These are phyloP conservation scores for Venturia pyrina DNA, from an alignment of 2,329 filamentous ascomycete species.

Conservation along the genomic window DNA sequence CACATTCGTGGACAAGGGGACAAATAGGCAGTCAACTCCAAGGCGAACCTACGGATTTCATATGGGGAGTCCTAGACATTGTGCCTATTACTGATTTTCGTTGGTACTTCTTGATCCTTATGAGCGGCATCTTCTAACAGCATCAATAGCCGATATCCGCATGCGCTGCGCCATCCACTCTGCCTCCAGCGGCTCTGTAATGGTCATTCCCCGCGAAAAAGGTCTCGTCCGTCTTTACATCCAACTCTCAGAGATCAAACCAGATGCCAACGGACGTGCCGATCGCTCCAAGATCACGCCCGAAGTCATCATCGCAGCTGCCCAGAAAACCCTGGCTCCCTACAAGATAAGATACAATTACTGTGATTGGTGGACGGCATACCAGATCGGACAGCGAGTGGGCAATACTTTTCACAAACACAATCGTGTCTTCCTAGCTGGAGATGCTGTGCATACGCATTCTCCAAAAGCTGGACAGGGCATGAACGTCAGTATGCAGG, in stretches of 20 bases:
- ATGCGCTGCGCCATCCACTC: constrained; percentile 50
- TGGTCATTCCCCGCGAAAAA: constrained; percentile 56
- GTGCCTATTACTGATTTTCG: constrained; percentile 48
- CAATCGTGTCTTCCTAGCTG: constrained; percentile 57
- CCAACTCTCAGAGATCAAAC: constrained; percentile 45
- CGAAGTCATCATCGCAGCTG: constrained; percentile 51
- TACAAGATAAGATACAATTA: constrained; percentile 57
- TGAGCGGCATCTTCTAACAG: constrained; percentile 11
- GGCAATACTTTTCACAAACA: constrained; percentile 45
- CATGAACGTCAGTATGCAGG: constrained; percentile 65
- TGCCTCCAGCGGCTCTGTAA: constrained; percentile 46
- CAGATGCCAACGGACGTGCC: constrained; percentile 35
- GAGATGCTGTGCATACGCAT: constrained; percentile 53
- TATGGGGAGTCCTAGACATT: constrained; percentile 39
- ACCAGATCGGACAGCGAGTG: constrained; percentile 54
- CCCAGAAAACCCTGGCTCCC: constrained; percentile 54
- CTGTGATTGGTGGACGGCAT: constrained; percentile 59
- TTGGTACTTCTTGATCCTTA: constrained; percentile 16
- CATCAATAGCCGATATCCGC: constrained; percentile 40
- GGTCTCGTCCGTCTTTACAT: constrained; percentile 57
- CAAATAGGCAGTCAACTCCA: constrained; percentile 47
- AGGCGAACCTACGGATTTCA: constrained; percentile 45
- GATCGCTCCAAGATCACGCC: constrained; percentile 55
- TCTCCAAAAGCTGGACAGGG: constrained; percentile 59
- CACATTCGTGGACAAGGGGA: constrained; percentile 54